Base-by-base conservation (phyloP, 495 filamentous ascomycete genomes). In the Chaetomidium leptoderma region DNA sequence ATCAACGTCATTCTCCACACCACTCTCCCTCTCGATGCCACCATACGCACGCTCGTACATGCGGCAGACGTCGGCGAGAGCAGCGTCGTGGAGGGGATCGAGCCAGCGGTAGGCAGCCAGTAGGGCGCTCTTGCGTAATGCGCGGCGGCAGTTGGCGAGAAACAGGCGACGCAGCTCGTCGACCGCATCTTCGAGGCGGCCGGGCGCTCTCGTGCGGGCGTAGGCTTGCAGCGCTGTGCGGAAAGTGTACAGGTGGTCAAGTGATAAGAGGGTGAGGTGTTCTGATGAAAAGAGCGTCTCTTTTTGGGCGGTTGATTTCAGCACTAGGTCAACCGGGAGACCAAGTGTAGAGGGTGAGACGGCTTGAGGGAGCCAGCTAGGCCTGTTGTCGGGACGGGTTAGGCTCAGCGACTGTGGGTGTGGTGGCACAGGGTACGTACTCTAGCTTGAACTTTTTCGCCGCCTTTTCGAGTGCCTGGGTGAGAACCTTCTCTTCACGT, bases 241-340 rank as follows among this genome's bases (percentile, higher is more conserved):
- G 74, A 91, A 85, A 42, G 81, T 88, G 70, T 88, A 89, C 63
- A 89, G 74, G 55, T 85, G 80, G 68, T 91, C 86, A 42, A 90
- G 79, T 16, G 81, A 83, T 0, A 90, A 70, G 30, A 90, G 68
- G 1, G 81, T 87, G 30, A 91, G 72, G 35, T 83, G 84, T 45
- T 86, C 85, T n/a, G 84, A 81, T 27, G 82, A 79, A 74, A 86
- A 90, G 53, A 90, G 72, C 30, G 86, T 73, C 48, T 88, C 83
- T 62, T 89, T 86, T 64, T 89, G 86, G 42, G 76, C 64, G 26
- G 88, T 76, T 9, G 86, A 89, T 48, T 84, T 81, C 33, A 81
- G 75, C 29, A 88, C 73, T 3, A 91, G 74, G 58, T 87, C 77
- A 21, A 60, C 66, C 0, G 76, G 75, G 1, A 76, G 60, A 23